Percentiles rank a stretch among this genome's conserved stretches.
Conservation (phyloP, 2,329 filamentous ascomycete genomes). For the Falciphora oryzae region DNA sequence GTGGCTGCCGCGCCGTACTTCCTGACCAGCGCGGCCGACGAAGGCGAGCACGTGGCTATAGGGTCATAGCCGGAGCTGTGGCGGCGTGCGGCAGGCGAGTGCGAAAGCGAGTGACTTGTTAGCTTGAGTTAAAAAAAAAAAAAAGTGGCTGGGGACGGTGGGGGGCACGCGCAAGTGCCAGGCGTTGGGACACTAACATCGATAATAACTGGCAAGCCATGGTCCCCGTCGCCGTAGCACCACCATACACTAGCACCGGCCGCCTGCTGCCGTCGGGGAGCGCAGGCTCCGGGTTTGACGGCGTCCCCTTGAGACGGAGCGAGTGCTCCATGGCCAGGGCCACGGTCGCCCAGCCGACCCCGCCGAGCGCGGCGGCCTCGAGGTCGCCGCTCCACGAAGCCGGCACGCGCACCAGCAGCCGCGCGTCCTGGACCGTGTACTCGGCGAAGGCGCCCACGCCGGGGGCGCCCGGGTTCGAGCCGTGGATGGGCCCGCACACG, state of each 20-base stretch:
- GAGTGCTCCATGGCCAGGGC: background rate
- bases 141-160: too few relatives aligned
- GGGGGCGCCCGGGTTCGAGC: background rate
- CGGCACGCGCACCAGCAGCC: background rate
- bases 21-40: background rate
- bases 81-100: too few relatives aligned
- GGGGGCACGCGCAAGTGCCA: too few relatives aligned
- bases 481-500: background rate
- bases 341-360: background rate
- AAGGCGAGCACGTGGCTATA: background rate
- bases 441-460: background rate
- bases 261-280: background rate
- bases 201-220: background rate
- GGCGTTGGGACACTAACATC: background rate
- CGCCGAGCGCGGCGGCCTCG: background rate
- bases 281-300: background rate
- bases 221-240: background rate
- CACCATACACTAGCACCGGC: slow-evolving; percentile 1
- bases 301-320: background rate
- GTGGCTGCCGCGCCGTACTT: background rate
- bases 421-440: background rate
- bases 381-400: background rate
- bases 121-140: too few relatives aligned
- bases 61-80: background rate
- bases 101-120: too few relatives aligned